Base-by-base conservation (phyloP, 1,284 basidiomycete species). In the Gymnopus androsaceus region DNA sequence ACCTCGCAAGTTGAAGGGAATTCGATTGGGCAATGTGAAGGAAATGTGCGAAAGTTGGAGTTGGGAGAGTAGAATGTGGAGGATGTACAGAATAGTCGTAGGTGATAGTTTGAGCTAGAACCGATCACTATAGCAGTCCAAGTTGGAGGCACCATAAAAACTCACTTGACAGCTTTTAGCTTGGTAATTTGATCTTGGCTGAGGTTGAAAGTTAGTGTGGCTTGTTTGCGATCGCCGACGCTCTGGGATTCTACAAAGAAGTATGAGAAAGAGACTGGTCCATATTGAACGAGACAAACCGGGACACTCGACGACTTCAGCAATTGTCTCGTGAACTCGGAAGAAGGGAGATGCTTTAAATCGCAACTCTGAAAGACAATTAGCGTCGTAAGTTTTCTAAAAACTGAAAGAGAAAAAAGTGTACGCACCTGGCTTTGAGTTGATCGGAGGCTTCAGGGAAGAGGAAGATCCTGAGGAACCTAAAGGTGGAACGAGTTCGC, bases 1-100 rank as follows among this genome's bases (percentile, higher is more conserved):
- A 95, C 87, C 80, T 98, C 95, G 66, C 92, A 95, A 19, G 91
- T 93, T 5, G 85, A 82, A 12, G 95, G 95, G 66, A 95, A 98
- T 73, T 98, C 95, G 57, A 97, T 88, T 0, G 87, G 92, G 69
- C 84, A 88, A 23, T 81, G 79, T 5, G 72, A 67, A 34, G 70
- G 63, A 59, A 72, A 76, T 0, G 80, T 65, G 56, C 87, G 76
- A 65, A 87, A 88, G 9, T 77, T 75, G 41, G 75, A 67, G 53
- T 75, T 70, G 34, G 77, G 65, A 57, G 79, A 74, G 67, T 90
- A 94, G 71, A 90, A 92, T n/a, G 86, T 79, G 33, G 92, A 94
- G 1, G 93, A 95, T 0, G 95, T 95, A 75, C 94, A 96, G 73
- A 94, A 97, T 8, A 98, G 73, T 21, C 95, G 88, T 27, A 98